phyloP scores from a whole-genome alignment of 1,284 basidiomycete species.

The Rhodotorula sp. region DNA sequence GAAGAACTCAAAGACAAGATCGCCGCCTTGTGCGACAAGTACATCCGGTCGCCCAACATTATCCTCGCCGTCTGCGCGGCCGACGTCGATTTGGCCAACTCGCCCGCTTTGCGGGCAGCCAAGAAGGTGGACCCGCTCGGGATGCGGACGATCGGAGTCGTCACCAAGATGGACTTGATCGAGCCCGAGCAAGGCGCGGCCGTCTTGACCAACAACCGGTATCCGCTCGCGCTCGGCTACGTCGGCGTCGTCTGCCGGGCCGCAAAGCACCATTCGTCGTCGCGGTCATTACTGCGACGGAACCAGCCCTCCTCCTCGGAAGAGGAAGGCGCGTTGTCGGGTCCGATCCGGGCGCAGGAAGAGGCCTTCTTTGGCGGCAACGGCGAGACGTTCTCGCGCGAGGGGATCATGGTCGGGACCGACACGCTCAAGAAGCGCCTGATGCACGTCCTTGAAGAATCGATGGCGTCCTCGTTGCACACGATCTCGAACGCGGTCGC shows the following conservation, averaged over 20 bases:
- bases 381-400: slow-evolving; percentile 61
- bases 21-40: slow-evolving; percentile 82
- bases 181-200: slow-evolving; percentile 74
- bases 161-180: slow-evolving; percentile 99
- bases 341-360: slow-evolving; percentile 68
- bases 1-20: slow-evolving; percentile 94
- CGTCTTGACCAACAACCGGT: slow-evolving; percentile 86
- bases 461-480: slow-evolving; percentile 92
- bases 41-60: slow-evolving; percentile 97
- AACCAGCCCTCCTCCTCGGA: slow-evolving; percentile 16
- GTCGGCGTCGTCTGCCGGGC: slow-evolving; percentile 94
- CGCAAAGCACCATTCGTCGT: slow-evolving; percentile 48
- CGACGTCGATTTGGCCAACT: slow-evolving; percentile 98
- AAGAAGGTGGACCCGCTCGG: slow-evolving; percentile 93
- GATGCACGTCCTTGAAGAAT: slow-evolving; percentile 96
- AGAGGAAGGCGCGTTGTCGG: slow-evolving; percentile 52
- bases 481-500: slow-evolving; percentile 96
- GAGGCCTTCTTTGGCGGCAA: slow-evolving; percentile 75
- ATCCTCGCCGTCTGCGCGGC: slow-evolving; percentile 97
- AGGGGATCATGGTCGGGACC: slow-evolving; percentile 81
- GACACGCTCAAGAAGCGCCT: slow-evolving; percentile 81
- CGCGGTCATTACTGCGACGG: slow-evolving; percentile 9
- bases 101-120: slow-evolving; percentile 88
- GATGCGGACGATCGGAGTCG: slow-evolving; percentile 90
- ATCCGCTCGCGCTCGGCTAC: slow-evolving; percentile 96